Base-by-base conservation (phyloP, 2,329 filamentous ascomycete genomes). In the Diplodia sapinea region DNA sequence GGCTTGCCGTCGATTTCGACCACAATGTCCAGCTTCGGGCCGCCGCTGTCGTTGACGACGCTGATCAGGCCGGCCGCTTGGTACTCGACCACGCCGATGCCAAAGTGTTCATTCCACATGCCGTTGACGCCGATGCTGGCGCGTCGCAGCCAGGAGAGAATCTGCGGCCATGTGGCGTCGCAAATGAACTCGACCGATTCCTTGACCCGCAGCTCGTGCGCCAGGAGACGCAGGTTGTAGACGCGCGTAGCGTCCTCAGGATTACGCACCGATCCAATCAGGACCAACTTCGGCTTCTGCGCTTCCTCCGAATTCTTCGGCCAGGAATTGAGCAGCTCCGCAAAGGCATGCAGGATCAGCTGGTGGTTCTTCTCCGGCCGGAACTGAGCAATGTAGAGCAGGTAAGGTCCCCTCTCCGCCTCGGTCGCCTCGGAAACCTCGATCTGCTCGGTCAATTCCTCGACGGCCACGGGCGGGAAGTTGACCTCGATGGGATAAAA, bases 31-130 rank as follows among this genome's bases (percentile, higher is more conserved):
- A 93, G 80, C 79, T 95, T 97, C 1, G 95, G 95, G 0, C 95
- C 95, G 9, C 94, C 95, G 62, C 91, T 95, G 78, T 97, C 85
- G 74, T 99, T 95, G 9, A 98, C 95, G 0, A 99, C 94, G 5
- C 91, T 89, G 68, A 99, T 93, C 68, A 99, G 83, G 1, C 95
- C 95, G 0, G 95, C 95, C 4, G 95, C 95, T 77, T 98, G 94
- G 76, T 98, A 99, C 82, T 99, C 95, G 50, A 99, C 95, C 17
- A 98, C 94, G 1, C 95, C 95, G 68, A 99, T 99, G 26, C 95
- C 95, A 77, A 99, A 99, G 79, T 99, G 95, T 81, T 99, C 95
- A 77, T 97, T 98, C 94, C 95, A 99, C 95, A 99, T 99, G 74
- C 91, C 93, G 73, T 99, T 99, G 36, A 96, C 93, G 61, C 95